Evolutionary conservation across 805 yeast genomes (phyloP).

Genomic region (Lipomyces yamanashiensis): DNA sequence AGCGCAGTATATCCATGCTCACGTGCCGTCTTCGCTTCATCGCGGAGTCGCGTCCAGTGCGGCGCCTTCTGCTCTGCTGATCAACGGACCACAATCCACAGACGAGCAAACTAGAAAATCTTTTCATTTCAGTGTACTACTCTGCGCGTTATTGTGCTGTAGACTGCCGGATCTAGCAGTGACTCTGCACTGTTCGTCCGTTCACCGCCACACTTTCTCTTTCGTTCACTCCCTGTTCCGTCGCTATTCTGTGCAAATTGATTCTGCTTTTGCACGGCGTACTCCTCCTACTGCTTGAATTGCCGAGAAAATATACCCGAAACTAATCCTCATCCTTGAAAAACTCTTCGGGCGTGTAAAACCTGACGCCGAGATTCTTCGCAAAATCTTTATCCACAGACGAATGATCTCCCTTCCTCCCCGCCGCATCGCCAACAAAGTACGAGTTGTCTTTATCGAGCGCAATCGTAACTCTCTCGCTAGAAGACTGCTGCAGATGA

Average conservation of each 20-base stretch:
- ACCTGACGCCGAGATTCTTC: conserved; percentile 54
- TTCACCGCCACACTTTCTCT: no score
- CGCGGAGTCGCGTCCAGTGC: background rate
- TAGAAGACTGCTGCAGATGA: background rate
- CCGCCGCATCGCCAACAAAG: conserved; percentile 98
- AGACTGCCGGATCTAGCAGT: no score
- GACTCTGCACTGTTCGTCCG: no score
- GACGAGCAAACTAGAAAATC: background rate
- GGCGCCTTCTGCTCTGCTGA: background rate
- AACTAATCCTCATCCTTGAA: conserved; percentile 44
- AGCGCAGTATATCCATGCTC: background rate
- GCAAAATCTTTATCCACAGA: conserved; percentile 81
- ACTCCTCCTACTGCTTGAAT: background rate
- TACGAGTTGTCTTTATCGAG: conserved; percentile 55
- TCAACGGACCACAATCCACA: background rate
- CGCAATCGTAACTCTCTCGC: conserved; percentile 20
- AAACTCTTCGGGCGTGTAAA: conserved; percentile 73
- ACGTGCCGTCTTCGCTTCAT: background rate
- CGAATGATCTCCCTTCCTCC: conserved; percentile 76
- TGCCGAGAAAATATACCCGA: background rate
- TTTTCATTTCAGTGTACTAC: no score
- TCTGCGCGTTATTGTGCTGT: no score
- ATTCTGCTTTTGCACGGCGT: background rate
- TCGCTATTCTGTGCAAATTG: background rate
- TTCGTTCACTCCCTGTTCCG: no score